phyloP scores from a whole-genome alignment of 176 grass and related monocot genomes.

The Raddia guianensis region DNA sequence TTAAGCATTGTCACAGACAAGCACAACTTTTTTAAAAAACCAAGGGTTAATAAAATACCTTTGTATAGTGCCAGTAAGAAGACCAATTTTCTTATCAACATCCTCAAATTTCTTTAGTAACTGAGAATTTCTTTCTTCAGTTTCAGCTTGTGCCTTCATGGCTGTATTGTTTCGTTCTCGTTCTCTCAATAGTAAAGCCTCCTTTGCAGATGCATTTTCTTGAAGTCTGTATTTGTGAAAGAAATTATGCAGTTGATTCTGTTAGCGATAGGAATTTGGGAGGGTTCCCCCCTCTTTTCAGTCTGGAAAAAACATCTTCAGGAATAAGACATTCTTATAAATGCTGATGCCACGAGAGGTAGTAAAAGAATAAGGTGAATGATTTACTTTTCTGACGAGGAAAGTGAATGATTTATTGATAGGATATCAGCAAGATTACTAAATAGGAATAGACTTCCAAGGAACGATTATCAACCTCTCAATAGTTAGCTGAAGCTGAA shows the following conservation, averaged over 20 bases:
- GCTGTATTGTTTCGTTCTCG: constrained; percentile 43
- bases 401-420: constrained; percentile 26
- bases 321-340: constrained; percentile 17
- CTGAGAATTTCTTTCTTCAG: constrained; percentile 47
- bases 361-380: constrained; percentile 29
- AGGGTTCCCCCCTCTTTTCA: no score
- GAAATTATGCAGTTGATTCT: constrained; percentile 15
- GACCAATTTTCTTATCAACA: constrained; percentile 53
- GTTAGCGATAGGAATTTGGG: neutral
- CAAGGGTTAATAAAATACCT: constrained; percentile 27
- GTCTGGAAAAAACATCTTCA: neutral
- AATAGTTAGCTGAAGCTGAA: constrained; percentile 53
- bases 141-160: constrained; percentile 57
- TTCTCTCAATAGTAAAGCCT: constrained; percentile 52
- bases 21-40: constrained; percentile 11
- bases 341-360: neutral
- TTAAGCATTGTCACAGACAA: constrained; percentile 11
- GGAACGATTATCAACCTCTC: constrained; percentile 50
- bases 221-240: constrained; percentile 47
- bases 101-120: constrained; percentile 57
- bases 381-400: neutral
- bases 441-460: constrained; percentile 30
- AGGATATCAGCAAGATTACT: constrained; percentile 23
- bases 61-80: constrained; percentile 52
- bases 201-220: constrained; percentile 49